A percentile compares a stretch with the other conserved stretches of the same genome.
Conservation (phyloP, 2,329 filamentous ascomycete genomes). For the Talaromyces piceae region DNA sequence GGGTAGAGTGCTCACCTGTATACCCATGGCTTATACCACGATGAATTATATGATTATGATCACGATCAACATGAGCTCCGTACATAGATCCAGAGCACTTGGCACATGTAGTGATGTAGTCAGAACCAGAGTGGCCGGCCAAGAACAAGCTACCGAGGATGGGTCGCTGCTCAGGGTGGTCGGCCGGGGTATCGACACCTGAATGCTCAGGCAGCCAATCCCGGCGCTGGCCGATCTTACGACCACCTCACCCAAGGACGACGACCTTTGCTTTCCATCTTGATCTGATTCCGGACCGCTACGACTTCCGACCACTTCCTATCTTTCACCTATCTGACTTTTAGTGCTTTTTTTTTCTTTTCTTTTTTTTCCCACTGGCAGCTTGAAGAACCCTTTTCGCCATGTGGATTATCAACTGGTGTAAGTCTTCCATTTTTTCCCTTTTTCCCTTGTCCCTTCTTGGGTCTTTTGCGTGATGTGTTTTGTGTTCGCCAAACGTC, state of each 20-base stretch:
- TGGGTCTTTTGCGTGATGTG: no score
- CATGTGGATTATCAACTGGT: slow-evolving; percentile 97
- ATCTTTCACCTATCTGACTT: no score
- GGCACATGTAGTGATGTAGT: no score
- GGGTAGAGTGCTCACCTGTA: no score
- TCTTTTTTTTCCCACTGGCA: not conserved
- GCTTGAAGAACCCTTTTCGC: slow-evolving; percentile 24
- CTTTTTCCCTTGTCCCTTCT: no score
- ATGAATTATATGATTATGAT: no score
- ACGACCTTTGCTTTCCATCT: not conserved
- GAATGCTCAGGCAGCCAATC: not conserved
- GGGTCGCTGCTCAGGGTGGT: not conserved
- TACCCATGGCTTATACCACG: no score
- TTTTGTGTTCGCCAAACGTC: slow-evolving; percentile 2
- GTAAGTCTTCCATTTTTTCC: slow-evolving; percentile 46
- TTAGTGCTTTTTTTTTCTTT: not conserved
- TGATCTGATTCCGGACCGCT: not conserved
- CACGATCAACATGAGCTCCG: no score
- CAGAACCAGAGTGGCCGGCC: no score
- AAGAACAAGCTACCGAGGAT: no score
- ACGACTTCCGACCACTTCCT: not conserved
- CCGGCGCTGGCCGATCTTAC: not conserved
- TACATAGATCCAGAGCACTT: no score
- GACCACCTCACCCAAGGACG: not conserved
- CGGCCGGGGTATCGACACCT: not conserved